Evolutionary conservation across 768 basidiomycete genomes (phyloP), one percentile per base, ranked within the genome.

Genomic region (Suillus brevipes): DNA sequence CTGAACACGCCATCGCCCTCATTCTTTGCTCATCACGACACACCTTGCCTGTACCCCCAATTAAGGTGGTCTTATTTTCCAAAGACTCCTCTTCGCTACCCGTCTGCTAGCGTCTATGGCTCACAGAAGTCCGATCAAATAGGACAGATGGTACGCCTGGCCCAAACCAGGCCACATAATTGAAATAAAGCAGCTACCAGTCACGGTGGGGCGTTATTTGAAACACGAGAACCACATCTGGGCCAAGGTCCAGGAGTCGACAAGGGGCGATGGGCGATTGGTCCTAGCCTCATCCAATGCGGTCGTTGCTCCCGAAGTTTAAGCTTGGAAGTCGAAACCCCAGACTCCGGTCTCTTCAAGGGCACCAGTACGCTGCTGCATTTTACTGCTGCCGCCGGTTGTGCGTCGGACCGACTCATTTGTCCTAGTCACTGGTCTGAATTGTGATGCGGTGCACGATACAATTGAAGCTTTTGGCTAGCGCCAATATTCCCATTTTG

Each of bases 51-150:
- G 7, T 28, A 25, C 40, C 47, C 23, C 56, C 13, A 13, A 25
- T 13, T 25, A 16, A 50, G 14, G 13, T 7, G 23, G 6, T 36
- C 56, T 14, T 6, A 4, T 10, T n/a, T 47, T 47, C 10, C n/a
- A 10, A 47, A 50, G 49, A 25, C 23, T 59, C 59, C 28, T 73
- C 72, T 74, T 70, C 60, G 52, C 69, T 63, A 75, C 67, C 61
- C 37, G 52, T 64, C 57, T 58, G 60, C 65, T 67, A 61, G 64
- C 66, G 59, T 63, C 66, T 63, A 81, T 79, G 83, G 81, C 75
- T 78, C 77, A 66, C 78, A 78, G 73, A 92, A 87, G 81, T 89
- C 91, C 69, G 91, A 93, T 83, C 90, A 92, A 82, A 94, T 94
- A 70, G 89, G 87, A 87, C 76, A 87, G 88, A 75, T 87, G 91